Base-by-base conservation (phyloP, 2,329 filamentous ascomycete species). In the Fusarium transvaalense region DNA sequence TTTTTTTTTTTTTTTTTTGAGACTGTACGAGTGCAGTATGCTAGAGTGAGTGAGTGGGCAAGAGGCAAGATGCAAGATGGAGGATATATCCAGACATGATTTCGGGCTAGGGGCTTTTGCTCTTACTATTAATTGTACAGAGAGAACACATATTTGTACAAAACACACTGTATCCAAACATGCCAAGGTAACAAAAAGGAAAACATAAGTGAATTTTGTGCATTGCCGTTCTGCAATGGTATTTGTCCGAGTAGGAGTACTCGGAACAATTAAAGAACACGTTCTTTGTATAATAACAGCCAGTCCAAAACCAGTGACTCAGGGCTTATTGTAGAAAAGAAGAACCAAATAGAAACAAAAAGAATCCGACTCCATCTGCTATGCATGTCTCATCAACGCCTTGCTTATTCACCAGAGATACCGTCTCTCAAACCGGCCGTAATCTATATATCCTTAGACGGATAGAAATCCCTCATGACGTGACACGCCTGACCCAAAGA, bases 401-500 rank as follows among this genome's bases (percentile, higher is more conserved):
- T 43, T 73, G 63, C 68, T 71, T 60, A 47, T 61, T 42, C 53
- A 38, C 48, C 39, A 38, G 39, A 56, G 39, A 64, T 60, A 21
- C n/a, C 41, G 47, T 47, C 29, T 55, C 39, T 41, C 38, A 52
- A 63, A 47, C 21, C 31, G 58, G n/a, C 42, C 31, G 58, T 43
- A 47, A 51, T 32, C 42, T 63, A 52, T 63, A 48, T 63, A 42
- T 46, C 29, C 45, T 38, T 37, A 29, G 39, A 46, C 55, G 29
- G 34, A 32, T 23, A 19, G 25, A 19, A 51, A 13, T 31, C 37
- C 38, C 21, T 85, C 77, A 91, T 64, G 84, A 87, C 21, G 92
- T 94, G 64, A 94, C 90, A 67, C 93, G 85, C 74, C 90, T 86
- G 50, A 97, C 91, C 93, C 93, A 97, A 12, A 97, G 79, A 31